phyloP scores from a whole-genome alignment of 2,329 filamentous ascomycete species.

The Chrysoporthe cubensis region DNA sequence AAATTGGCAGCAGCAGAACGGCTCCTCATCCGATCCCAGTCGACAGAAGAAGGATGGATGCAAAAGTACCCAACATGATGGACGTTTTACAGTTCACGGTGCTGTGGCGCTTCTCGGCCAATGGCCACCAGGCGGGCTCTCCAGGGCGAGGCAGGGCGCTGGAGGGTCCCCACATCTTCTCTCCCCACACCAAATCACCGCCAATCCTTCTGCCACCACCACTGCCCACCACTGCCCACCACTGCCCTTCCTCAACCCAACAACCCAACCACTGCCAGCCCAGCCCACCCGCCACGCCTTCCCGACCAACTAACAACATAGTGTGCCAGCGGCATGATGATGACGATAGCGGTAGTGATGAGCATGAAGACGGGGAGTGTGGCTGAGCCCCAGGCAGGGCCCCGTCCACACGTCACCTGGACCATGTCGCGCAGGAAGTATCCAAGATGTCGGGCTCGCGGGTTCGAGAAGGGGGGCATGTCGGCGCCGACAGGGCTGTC shows the following conservation, averaged over 20 bases:
- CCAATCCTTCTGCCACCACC: constrained; percentile 13
- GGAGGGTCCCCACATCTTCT: background rate
- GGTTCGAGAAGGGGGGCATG: no score
- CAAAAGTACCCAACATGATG: no score
- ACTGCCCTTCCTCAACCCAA: no score
- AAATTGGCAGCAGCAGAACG: background rate
- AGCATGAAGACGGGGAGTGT: background rate
- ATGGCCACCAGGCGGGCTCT: background rate
- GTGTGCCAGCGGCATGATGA: no score
- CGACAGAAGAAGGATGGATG: background rate
- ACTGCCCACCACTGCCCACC: background rate
- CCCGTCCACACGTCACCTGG: background rate
- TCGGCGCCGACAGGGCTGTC: no score
- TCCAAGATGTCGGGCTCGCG: background rate
- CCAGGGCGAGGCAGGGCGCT: background rate
- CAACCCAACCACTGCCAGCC: no score
- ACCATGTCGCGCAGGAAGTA: background rate
- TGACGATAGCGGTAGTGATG: no score
- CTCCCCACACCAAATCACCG: constrained; percentile 17
- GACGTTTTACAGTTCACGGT: no score
- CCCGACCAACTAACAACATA: no score
- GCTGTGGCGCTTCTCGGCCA: background rate
- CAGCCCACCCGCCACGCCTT: no score
- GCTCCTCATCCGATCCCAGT: background rate
- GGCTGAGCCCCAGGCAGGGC: no score